A percentile compares a stretch with the other conserved stretches of the same genome.
Conservation (phyloP, 352 stramenopile species). For the Pythium sukuiense region DNA sequence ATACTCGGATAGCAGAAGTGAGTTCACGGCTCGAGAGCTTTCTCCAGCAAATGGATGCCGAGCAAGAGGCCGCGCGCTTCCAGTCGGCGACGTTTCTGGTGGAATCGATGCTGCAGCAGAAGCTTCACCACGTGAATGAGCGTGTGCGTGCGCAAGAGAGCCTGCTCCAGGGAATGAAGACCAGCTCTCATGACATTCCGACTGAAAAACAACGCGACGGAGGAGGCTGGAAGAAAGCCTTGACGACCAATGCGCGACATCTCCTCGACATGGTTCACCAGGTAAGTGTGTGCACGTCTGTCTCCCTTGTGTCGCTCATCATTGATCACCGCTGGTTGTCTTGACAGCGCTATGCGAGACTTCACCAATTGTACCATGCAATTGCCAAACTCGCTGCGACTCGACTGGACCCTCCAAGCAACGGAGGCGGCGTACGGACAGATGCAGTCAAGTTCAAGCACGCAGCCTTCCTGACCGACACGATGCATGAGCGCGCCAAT, state of each 20-base stretch:
- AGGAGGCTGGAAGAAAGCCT: neutral
- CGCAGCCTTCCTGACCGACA: conserved; percentile 47
- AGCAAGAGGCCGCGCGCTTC: conserved; percentile 47
- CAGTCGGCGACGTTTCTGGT: conserved; percentile 62
- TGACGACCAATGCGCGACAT: conserved; percentile 36
- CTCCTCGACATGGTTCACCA: conserved; percentile 64
- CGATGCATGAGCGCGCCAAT: conserved; percentile 40
- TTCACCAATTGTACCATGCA: conserved; percentile 63
- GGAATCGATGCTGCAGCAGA: conserved; percentile 59
- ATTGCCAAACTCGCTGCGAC: conserved; percentile 58
- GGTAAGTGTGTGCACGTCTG: conserved; percentile 27
- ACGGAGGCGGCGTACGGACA: neutral
- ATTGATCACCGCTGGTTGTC: no score
- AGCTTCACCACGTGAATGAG: conserved; percentile 48
- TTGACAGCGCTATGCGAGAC: conserved; percentile 46
- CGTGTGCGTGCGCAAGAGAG: conserved; percentile 35
- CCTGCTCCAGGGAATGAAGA: conserved; percentile 19
- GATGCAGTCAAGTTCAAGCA: conserved; percentile 51
- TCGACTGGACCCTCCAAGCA: neutral
- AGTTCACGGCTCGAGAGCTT: conserved; percentile 48
- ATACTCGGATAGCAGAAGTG: conserved; percentile 42
- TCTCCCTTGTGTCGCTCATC: neutral
- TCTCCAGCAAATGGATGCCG: conserved; percentile 41
- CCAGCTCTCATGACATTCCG: neutral
- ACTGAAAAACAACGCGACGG: neutral